Conservation (phyloP, 768 basidiomycete genomes). For the Amylocystis lapponica region DNA sequence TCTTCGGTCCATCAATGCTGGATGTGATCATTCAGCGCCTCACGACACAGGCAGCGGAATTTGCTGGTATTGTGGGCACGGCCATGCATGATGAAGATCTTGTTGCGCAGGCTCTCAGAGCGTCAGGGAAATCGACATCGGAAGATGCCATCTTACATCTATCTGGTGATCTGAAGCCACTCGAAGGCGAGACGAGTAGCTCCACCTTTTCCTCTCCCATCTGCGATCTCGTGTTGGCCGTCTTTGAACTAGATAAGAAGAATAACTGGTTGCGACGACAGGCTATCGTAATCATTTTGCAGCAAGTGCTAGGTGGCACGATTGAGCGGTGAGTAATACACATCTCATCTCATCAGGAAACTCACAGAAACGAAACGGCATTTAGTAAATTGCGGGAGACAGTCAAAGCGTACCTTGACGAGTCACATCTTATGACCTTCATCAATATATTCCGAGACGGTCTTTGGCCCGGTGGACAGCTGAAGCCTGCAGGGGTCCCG, state of each 20-base stretch:
- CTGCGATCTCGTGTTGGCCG: conserved; percentile 85
- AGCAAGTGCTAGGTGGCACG: conserved; percentile 92
- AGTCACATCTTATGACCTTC: conserved; percentile 62
- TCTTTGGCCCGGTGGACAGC: conserved; percentile 82
- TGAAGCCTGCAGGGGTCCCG: conserved; percentile 52
- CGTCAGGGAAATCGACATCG: conserved; percentile 56
- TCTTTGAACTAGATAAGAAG: conserved; percentile 93
- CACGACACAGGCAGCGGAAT: conserved; percentile 83
- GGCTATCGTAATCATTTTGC: conserved; percentile 93
- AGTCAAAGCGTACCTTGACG: conserved; percentile 56
- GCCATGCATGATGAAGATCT: conserved; percentile 80
- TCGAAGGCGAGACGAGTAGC: conserved; percentile 85
- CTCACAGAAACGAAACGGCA: not conserved
- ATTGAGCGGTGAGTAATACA: conserved; percentile 75
- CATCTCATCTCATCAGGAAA: not conserved
- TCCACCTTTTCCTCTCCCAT: conserved; percentile 92
- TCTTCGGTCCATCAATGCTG: conserved; percentile 93
- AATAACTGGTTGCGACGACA: conserved; percentile 96
- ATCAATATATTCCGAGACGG: conserved; percentile 64
- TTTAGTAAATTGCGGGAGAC: conserved; percentile 84
- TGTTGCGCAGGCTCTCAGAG: conserved; percentile 72
- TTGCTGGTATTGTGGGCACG: conserved; percentile 77
- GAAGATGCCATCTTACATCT: conserved; percentile 70
- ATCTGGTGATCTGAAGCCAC: conserved; percentile 69
- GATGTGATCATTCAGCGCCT: conserved; percentile 92